Conservation (phyloP, 805 yeast species). For the Groenewaldozyma tartarivorans region DNA sequence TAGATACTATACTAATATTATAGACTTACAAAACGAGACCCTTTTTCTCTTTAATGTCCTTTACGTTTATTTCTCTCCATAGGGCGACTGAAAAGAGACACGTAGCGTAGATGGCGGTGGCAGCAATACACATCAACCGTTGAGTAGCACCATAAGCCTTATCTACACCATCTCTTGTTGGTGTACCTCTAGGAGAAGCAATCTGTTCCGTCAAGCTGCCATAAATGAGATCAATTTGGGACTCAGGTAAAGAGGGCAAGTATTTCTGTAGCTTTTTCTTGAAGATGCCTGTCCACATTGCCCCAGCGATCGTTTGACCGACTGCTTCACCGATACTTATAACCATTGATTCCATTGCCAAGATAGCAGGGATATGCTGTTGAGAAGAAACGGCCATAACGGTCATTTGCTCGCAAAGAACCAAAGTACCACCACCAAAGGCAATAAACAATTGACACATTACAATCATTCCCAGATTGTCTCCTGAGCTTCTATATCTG, state of each 20-base stretch:
- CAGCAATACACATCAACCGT: background rate
- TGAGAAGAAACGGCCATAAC: slow-evolving; percentile 44
- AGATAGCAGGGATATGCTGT: slow-evolving; percentile 46
- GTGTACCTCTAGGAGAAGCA: slow-evolving; percentile 10
- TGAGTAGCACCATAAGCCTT: slow-evolving; percentile 16
- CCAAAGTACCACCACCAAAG: slow-evolving; percentile 55
- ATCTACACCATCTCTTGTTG: slow-evolving; percentile 12
- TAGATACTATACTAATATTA: no score
- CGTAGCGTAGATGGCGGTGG: background rate
- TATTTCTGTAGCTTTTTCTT: slow-evolving; percentile 17
- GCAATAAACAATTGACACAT: slow-evolving; percentile 51
- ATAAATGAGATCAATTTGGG: slow-evolving; percentile 8
- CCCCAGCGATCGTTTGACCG: slow-evolving; percentile 50
- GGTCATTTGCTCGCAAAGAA: slow-evolving; percentile 45
- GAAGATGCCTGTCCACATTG: slow-evolving; percentile 43
- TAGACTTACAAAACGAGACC: no score
- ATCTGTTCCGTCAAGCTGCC: slow-evolving; percentile 7
- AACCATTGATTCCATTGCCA: slow-evolving; percentile 40
- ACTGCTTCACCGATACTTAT: slow-evolving; percentile 49
- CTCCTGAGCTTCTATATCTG: slow-evolving; percentile 39
- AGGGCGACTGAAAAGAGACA: background rate
- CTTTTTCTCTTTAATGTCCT: background rate
- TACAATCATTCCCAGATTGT: slow-evolving; percentile 41
- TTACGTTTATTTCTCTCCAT: background rate
- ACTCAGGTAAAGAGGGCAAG: slow-evolving; percentile 20